Conservation (phyloP, 352 stramenopile species). For the Pythium rishiriense region DNA sequence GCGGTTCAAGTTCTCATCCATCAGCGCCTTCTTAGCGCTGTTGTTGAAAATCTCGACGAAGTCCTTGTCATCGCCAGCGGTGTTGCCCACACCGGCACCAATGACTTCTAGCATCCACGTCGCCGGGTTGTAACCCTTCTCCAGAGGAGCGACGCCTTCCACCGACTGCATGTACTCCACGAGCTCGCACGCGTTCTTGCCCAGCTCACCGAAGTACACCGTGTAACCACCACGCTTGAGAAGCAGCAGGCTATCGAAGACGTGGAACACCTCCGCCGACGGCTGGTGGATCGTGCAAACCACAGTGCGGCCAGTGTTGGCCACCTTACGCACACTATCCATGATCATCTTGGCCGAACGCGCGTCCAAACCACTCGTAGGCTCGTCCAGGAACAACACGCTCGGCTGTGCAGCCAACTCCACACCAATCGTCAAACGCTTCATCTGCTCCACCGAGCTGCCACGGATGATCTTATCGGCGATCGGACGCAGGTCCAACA, state of each 20-base stretch:
- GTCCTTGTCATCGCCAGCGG: slow-evolving; percentile 18
- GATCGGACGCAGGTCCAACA: slow-evolving; percentile 30
- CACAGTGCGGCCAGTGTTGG: slow-evolving; percentile 37
- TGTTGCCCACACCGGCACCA: slow-evolving; percentile 40
- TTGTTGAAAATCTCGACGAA: slow-evolving; percentile 40
- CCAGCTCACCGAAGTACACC: slow-evolving; percentile 53
- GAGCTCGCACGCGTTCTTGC: slow-evolving; percentile 24
- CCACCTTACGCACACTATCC: slow-evolving; percentile 82
- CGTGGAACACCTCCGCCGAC: slow-evolving; percentile 71
- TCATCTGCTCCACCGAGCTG: slow-evolving; percentile 51
- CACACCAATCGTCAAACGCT: slow-evolving; percentile 84
- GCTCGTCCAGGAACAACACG: slow-evolving; percentile 87
- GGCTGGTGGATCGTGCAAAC: slow-evolving; percentile 61
- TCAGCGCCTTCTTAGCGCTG: slow-evolving; percentile 32
- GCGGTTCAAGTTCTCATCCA: slow-evolving; percentile 35
- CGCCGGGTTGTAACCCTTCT: slow-evolving; percentile 64
- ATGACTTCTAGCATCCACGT: slow-evolving; percentile 76
- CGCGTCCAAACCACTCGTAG: slow-evolving; percentile 83
- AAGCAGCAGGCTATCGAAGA: slow-evolving; percentile 75
- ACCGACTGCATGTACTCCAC: slow-evolving; percentile 74
- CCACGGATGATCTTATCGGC: slow-evolving; percentile 37
- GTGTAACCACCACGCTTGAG: slow-evolving; percentile 72
- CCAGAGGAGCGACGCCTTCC: slow-evolving; percentile 55
- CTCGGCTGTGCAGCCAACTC: slow-evolving; percentile 85
- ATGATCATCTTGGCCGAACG: slow-evolving; percentile 79